phyloP scores from a whole-genome alignment of 208 protist species.

The Leishmania arabica region DNA sequence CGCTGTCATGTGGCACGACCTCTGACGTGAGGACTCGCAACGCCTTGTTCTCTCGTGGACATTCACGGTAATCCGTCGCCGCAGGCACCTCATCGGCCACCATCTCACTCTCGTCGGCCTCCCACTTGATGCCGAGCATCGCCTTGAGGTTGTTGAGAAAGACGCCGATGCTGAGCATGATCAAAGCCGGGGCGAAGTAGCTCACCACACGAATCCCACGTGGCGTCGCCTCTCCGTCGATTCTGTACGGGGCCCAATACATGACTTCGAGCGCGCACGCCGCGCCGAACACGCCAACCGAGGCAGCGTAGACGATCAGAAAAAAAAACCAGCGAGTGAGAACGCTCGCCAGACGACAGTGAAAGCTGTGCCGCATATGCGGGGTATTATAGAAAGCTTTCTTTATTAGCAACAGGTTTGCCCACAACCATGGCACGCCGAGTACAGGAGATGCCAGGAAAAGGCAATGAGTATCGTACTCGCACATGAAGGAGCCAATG shows the following conservation, averaged over 20 bases:
- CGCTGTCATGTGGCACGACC: neutral
- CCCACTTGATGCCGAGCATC: neutral
- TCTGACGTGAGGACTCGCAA: neutral
- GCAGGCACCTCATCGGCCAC: neutral
- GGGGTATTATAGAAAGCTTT: slow-evolving; percentile 15
- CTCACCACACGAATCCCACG: slow-evolving; percentile 19
- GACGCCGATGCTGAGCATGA: slow-evolving; percentile 23
- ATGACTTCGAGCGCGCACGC: slow-evolving; percentile 28
- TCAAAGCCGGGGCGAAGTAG: slow-evolving; percentile 26
- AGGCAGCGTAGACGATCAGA: slow-evolving; percentile 16
- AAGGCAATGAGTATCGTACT: slow-evolving; percentile 48
- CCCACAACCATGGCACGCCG: slow-evolving; percentile 34
- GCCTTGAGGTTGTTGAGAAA: neutral
- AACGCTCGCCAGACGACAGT: slow-evolving; percentile 20
- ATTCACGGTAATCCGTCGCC: neutral
- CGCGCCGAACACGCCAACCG: slow-evolving; percentile 26
- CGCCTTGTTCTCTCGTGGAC: neutral
- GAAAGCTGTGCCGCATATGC: neutral
- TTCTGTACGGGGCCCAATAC: slow-evolving; percentile 15
- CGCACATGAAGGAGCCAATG: slow-evolving; percentile 36
- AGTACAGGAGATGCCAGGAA: slow-evolving; percentile 45
- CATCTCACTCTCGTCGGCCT: neutral
- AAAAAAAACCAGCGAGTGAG: slow-evolving; percentile 33
- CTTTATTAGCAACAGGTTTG: slow-evolving; percentile 21
- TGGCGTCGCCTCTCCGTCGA: slow-evolving; percentile 2